Base-by-base conservation (phyloP, 2,329 filamentous ascomycete species). In the Septoria petroselini region DNA sequence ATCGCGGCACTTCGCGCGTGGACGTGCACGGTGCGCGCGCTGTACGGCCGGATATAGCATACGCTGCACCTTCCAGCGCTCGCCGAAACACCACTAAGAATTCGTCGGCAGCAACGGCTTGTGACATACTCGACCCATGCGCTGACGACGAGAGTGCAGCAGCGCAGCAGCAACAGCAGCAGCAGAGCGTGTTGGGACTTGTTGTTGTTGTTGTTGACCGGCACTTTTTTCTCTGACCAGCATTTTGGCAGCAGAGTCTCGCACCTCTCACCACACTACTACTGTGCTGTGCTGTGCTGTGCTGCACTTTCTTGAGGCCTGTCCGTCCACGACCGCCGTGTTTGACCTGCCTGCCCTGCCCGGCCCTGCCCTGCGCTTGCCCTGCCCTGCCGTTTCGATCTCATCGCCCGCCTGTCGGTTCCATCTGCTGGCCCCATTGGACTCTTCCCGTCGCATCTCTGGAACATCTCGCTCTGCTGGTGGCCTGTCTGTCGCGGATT, bases 101-200 rank as follows among this genome's bases (percentile, higher is more conserved):
- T 19, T 25, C 19, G 39, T 19, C 35, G 18, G 15, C 40, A 42
- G 14, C 40, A 23, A 23, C 40, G 40, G 40, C 23, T 29, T 42
- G 40, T 42, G 40, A 42, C 40, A 42, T 42, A 33, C 23, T 42
- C 40, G 23, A 42, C 25, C 40, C 40, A 42, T 42, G 27, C 40
- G 40, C 40, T 33, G 40, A 42, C 19, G 40, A 25, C 27, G 31
- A 17, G 11, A 17, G 31, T n/a, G 12, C 5, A 6, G 31, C 31
- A n/a, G 31, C 27, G 23, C 23, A 27, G 23, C 5, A 5, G 5
- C 23, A 27, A 9, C 23, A 27, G 23, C 23, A 9, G 9, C 5
- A 5, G 23, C 23, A 5, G 23, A 27, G 31, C 31, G 21, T 23
- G 39, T 21, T 14, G 11, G 39, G 19, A 27, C 27, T n/a, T 12